Percentiles rank a stretch among this genome's conserved stretches.
phyloP scores from a whole-genome alignment of 129 eudicot species.

The Chrysanthemum makinoi region DNA sequence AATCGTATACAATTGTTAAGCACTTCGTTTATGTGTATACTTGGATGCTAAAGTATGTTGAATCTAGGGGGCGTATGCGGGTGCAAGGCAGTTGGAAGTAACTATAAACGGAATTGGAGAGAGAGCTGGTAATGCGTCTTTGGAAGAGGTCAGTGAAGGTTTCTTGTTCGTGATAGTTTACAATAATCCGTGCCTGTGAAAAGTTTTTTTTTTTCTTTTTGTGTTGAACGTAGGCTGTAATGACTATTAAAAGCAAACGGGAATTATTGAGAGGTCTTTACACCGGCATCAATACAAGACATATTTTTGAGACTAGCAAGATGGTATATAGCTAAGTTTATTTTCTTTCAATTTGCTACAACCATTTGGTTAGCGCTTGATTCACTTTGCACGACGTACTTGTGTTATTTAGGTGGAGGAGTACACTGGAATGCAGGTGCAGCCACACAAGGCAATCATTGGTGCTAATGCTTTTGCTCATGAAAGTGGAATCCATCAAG shows the following conservation, averaged over 20 bases:
- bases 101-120: constrained; percentile 92
- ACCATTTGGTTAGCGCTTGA: background rate
- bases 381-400: background rate
- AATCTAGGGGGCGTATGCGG: constrained; percentile 76
- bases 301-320: constrained; percentile 74
- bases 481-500: constrained; percentile 97
- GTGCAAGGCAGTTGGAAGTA: constrained; percentile 86
- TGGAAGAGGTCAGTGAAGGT: constrained; percentile 62
- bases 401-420: constrained; percentile 60
- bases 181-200: background rate
- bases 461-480: constrained; percentile 94
- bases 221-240: constrained; percentile 56
- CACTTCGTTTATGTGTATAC: background rate
- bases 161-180: background rate
- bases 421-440: constrained; percentile 66
- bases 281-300: constrained; percentile 67
- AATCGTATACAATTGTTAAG: constrained; percentile 21
- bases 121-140: constrained; percentile 91
- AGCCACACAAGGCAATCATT: constrained; percentile 90
- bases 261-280: constrained; percentile 65
- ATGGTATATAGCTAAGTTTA: constrained; percentile 45
- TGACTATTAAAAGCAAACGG: constrained; percentile 77
- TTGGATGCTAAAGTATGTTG: background rate
- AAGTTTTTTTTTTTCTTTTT: background rate
- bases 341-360: background rate